Evolutionary conservation across 2,329 filamentous ascomycete genomes (phyloP), one percentile per base, ranked within the genome.

Genomic region (Reticulascus tulasneorum): DNA sequence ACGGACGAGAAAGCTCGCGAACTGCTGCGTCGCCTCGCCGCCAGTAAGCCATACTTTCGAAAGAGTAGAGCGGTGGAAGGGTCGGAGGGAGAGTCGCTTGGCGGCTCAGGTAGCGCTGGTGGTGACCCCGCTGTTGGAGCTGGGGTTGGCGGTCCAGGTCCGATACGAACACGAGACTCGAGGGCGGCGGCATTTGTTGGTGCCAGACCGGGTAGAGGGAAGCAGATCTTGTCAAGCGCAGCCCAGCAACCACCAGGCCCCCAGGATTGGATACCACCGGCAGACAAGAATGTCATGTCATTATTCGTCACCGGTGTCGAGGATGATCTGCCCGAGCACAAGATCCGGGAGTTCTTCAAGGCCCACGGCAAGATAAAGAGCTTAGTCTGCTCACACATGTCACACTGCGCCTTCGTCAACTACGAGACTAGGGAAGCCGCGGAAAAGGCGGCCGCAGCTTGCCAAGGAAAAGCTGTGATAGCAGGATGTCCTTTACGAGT

Each of bases 1-100:
- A 93, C 91, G 2, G 93, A 98, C 52, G 91, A 97, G 56, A 97
- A 97, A 63, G 93, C 90, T 4, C 77, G 91, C 38, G 93, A 98
- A 50, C 67, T 98, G 10, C 61, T 98, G 40, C 76, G 87, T 47
- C 74, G 88, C 35, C 66, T 98, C 28, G 94, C 94, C 6, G 84
- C 86, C 46, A 96, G 88, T 58, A 91, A 97, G 57, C 93, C 93
- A 0, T 97, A 97, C 59, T 94, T 95, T 60, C 84, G 90, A 54
- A 94, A 93, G 54, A 87, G 90, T 35, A 77, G 86, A 43, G 69
- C 84, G 18, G 69, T 94, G 29, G 86, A 87, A 37, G 75, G 79
- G 48, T 47, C 58, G 11, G 59, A 63, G 28, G 40, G 56, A n/a
- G 42, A 33, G 29, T 9, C n/a, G 13, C 40, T 44, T 15, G 10